Evolutionary conservation across 176 grass and related monocot genomes (phyloP), one percentile per base, ranked within the genome.

Genomic region (Oryza glaberrima): DNA sequence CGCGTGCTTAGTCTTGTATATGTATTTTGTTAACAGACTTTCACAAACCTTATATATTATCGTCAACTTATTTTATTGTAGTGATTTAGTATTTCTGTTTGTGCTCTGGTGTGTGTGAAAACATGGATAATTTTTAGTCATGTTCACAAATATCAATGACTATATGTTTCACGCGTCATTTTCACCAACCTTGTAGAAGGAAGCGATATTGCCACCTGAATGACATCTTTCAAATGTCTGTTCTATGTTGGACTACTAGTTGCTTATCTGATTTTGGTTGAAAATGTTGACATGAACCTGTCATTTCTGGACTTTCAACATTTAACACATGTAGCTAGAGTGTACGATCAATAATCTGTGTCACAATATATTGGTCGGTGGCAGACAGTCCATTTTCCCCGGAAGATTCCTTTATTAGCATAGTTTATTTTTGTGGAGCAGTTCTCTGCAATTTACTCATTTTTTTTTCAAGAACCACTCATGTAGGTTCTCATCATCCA

Each of bases 31-130:
- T 25, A 9, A 46, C 6, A 25, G 72, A 7, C 54, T 8, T 64
- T 15, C 15, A 63, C 52, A 73, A 32, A 65, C 81, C 20, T 20
- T 10, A 6, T 36, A 56, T 76, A 48, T 74, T 83, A 36, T n/a
- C 6, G 4, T 72, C 13, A 72, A 61, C 38, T 35, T 19, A 28
- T 67, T 68, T 76, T 36, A 66, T 1, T 65, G 17, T 75, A 83
- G 28, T 23, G 43, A 65, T 64, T 82, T 40, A 56, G 26, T 26
- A 75, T 66, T 15, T 83, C 19, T 75, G 71, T 61, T 51, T 61
- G 25, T 83, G 70, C 71, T 66, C 6, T 5, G 4, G 58, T 48
- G 26, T 61, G 64, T 11, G 58, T 74, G 11, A 48, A 48, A 17
- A 65, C 46, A 52, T 71, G 3, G 47, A 81, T 3, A 41, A 56